Base-by-base conservation (phyloP, 495 filamentous ascomycete genomes). In the Hyphodiscus hymeniophilus region DNA sequence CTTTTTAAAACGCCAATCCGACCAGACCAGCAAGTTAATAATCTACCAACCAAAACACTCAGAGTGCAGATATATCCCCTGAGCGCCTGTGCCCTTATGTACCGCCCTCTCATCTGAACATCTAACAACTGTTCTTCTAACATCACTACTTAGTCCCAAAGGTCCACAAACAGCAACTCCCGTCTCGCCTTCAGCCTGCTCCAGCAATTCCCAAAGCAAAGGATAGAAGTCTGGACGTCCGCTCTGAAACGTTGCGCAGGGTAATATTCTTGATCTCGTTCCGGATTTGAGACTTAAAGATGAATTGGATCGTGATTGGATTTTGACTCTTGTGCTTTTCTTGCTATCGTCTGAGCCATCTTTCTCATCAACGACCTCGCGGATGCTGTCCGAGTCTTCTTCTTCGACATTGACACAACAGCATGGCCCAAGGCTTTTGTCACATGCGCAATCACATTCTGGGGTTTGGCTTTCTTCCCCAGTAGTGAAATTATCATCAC, bases 51-150 rank as follows among this genome's bases (percentile, higher is more conserved):
- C 55, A 52, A 55, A 59, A 35, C 48, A 33, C 63, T 77, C 74
- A 0, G 66, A 69, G 52, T 69, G 65, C 48, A 75, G 55, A 51
- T 70, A 67, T n/a, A 77, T 74, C 17, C 89, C 89, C 61, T 92
- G 84, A 8, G 89, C 89, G 1, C 86, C 89, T 0, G 85, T 91
- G 12, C 90, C 89, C 58, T 94, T 95, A 55, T 94, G 86, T 32
- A 94, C 84, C 3, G 85, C 89, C 42, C 90, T 67, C 63, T 95
- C 89, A 63, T 96, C 85, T 47, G 82, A 84, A 42, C 94, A 59
- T n/a, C 66, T 73, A 0, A 81, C 85, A 2, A 90, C 84, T 41
- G 69, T 80, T 21, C 73, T 77, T 35, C 87, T 71, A 0, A 87
- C 79, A 49, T 77, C 74, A 22, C 75, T 71, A 3, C 77, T 77